Evolutionary conservation across 345 rosid species (phyloP), one percentile per base, ranked within the genome.

Genomic region (Populus simonii): DNA sequence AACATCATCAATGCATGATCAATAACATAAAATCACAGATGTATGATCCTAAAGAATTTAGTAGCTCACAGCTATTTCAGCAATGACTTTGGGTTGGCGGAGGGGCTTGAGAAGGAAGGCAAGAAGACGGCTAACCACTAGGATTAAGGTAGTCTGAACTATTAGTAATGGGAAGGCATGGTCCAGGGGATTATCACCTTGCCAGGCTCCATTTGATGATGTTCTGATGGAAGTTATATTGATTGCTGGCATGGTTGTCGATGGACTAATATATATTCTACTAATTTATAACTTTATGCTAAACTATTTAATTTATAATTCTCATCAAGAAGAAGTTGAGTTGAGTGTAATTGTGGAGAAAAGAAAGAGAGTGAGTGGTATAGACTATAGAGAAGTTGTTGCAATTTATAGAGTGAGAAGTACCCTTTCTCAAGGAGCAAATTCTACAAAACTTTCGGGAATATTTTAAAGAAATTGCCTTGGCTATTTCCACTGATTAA

Each of bases 101-200:
- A 88, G 79, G 29, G 89, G 89, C 45, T 76, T 72, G 71, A 86
- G 77, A 45, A 84, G 78, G 71, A 74, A 71, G 72, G 80, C 80
- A 33, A 88, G 75, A 73, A 72, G 43, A 77, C 80, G 84, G 75
- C 82, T 84, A 68, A 76, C 67, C 82, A 74, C 39, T 63, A 88
- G 75, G 69, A 70, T 74, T 43, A 86, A 4, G 31, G 66, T 73
- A 8, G 85, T 61, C 72, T 86, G 88, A 7, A 79, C 12, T 7
- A 86, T 75, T 9, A 88, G 31, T 27, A 83, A 67, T 4, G 86
- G 83, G 72, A 86, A 71, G 63, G 89, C 83, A 22, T 27, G 85
- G 67, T 88, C 61, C 8, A 88, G 62, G 23, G 90, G 90, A 79
- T 85, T 88, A 11, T 88, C 85, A 33, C 89, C 88, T 77, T 85